These are phyloP conservation scores for Leccinum uliginosum DNA, from an alignment of 768 basidiomycete species.

Conservation along the genomic window DNA sequence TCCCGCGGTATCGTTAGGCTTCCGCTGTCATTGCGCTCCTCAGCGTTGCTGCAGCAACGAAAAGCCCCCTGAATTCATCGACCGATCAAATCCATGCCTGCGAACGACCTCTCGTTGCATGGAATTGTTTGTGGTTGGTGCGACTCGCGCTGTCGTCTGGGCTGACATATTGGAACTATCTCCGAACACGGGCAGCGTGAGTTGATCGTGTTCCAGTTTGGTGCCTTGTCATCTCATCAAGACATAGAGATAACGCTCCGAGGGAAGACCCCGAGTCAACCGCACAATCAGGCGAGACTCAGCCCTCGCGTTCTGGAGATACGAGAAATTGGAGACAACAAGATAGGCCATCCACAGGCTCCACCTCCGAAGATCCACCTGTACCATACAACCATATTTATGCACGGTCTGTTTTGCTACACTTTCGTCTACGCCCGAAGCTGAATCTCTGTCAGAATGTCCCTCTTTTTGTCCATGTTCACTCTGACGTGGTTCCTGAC, in stretches of 20 bases:
- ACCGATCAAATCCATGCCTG: conserved; percentile 61
- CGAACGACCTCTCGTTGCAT: conserved; percentile 58
- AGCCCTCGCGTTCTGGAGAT: conserved; percentile 10
- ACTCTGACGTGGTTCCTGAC: conserved; percentile 82
- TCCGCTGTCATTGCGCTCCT: conserved; percentile 48
- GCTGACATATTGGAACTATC: conserved; percentile 56
- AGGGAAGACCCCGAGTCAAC: conserved; percentile 29
- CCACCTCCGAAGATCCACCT: conserved; percentile 25
- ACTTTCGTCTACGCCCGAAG: not conserved
- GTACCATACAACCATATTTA: conserved; percentile 26
- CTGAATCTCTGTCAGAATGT: conserved; percentile 37
- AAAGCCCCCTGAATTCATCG: conserved; percentile 39
- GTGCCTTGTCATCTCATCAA: conserved; percentile 8
- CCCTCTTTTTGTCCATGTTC: conserved; percentile 61
- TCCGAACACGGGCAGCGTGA: conserved; percentile 32
- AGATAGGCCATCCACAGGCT: conserved; percentile 15
- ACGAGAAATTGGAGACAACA: conserved; percentile 15
- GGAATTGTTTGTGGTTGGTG: conserved; percentile 63
- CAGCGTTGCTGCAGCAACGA: conserved; percentile 40
- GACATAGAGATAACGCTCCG: conserved; percentile 17
- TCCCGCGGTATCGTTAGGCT: conserved; percentile 35
- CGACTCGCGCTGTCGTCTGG: conserved; percentile 45
- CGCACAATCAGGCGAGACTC: conserved; percentile 21
- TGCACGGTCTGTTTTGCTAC: conserved; percentile 21
- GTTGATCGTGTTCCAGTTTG: conserved; percentile 4